These are phyloP conservation scores for Aurantiochytrium sp. DNA, from an alignment of 108 stramenopile genomes.

Conservation along the genomic window DNA sequence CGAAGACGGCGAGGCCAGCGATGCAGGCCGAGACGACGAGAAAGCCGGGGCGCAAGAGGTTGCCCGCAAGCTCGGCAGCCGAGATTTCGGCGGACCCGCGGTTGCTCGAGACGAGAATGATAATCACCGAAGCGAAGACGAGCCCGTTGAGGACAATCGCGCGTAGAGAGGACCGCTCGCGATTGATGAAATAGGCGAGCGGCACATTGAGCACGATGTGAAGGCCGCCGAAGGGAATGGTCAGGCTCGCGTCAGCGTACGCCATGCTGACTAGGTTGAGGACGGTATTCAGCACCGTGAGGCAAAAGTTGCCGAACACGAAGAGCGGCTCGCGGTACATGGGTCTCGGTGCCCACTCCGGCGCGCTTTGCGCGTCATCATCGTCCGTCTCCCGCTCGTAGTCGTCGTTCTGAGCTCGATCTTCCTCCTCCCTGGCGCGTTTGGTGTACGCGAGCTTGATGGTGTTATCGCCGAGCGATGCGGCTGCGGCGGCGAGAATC, in stretches of 20 bases:
- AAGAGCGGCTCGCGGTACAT: not conserved
- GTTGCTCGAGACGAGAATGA: not conserved
- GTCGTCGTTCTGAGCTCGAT: not conserved
- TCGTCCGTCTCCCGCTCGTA: not conserved
- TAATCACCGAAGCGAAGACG: not conserved
- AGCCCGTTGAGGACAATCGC: not conserved
- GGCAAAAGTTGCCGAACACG: not conserved
- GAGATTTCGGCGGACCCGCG: not conserved
- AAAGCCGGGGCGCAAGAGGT: not conserved
- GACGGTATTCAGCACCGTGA: not conserved
- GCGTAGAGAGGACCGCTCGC: not conserved
- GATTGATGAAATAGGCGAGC: not conserved
- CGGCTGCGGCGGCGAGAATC: not conserved
- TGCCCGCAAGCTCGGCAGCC: not conserved
- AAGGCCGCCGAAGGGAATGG: slow-evolving; percentile 26
- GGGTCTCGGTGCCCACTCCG: not conserved
- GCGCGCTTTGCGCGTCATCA: not conserved
- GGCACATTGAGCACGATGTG: slow-evolving; percentile 2
- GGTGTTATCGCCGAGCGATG: not conserved
- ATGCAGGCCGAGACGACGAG: not conserved
- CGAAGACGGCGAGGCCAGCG: not conserved
- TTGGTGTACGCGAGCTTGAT: not conserved
- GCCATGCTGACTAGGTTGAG: not conserved
- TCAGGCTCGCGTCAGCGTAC: not conserved
- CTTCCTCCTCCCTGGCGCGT: not conserved